These are phyloP conservation scores for Theileria luwenshuni DNA, from an alignment of 169 alveolate genomes.

Conservation along the genomic window DNA sequence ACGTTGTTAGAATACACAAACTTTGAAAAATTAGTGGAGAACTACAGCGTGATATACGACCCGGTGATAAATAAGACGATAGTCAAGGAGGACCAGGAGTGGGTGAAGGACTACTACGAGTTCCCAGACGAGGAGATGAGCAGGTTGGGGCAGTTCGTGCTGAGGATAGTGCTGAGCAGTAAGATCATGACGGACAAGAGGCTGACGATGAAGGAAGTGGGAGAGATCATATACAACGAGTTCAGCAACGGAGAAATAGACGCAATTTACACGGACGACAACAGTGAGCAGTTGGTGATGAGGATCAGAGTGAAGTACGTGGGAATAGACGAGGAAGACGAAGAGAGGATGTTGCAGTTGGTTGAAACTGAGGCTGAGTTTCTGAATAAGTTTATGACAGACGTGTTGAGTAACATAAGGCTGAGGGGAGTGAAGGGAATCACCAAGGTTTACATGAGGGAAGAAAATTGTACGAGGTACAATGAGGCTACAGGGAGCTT, in stretches of 20 bases:
- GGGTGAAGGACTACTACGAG: conserved; percentile 94
- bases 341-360: conserved; percentile 52
- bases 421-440: conserved; percentile 86
- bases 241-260: conserved; percentile 88
- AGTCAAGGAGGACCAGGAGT: conserved; percentile 89
- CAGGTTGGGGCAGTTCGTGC: conserved; percentile 92
- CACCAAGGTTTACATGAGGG: conserved; percentile 95
- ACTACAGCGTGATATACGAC: conserved; percentile 94
- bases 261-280: conserved; percentile 95
- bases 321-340: conserved; percentile 63
- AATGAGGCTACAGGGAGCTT: conserved; percentile 87
- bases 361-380: conserved; percentile 87
- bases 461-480: conserved; percentile 88
- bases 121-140: conserved; percentile 92
- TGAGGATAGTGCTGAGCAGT: conserved; percentile 93
- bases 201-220: conserved; percentile 93
- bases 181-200: conserved; percentile 94
- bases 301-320: conserved; percentile 89
- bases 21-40: conserved; percentile 89
- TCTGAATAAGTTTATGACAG: conserved; percentile 84
- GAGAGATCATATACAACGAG: conserved; percentile 87
- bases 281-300: conserved; percentile 93
- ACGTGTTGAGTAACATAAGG: conserved; percentile 80
- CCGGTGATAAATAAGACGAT: conserved; percentile 94
- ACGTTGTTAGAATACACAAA: conserved; percentile 94